These are phyloP conservation scores for Parsonsia alboflavescens DNA, from an alignment of 257 asterid genomes.

Conservation along the genomic window DNA sequence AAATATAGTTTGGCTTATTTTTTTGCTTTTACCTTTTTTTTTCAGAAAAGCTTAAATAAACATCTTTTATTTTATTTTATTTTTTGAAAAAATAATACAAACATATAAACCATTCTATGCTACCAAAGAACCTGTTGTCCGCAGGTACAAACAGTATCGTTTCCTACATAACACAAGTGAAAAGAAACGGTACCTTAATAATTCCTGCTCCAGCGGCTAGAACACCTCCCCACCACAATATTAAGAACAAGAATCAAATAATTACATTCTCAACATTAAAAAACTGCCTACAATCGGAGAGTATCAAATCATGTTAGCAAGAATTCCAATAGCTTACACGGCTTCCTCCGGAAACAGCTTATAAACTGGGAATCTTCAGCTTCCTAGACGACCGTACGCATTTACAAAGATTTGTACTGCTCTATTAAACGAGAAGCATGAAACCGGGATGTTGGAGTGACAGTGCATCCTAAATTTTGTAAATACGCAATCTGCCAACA, in stretches of 20 bases:
- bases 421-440: conserved; percentile 92
- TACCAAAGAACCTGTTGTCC: not conserved
- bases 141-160: not conserved
- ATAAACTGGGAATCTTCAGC: not conserved
- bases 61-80: too few relatives aligned
- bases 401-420: conserved; percentile 62
- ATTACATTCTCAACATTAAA: not conserved
- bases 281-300: not conserved
- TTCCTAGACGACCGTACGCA: not conserved
- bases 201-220: not conserved
- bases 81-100: too few relatives aligned
- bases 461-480: conserved; percentile 85
- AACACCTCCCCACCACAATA: not conserved
- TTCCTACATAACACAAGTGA: not conserved
- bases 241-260: not conserved
- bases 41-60: too few relatives aligned
- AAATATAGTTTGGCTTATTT: too few relatives aligned
- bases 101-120: not conserved
- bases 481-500: conserved; percentile 59
- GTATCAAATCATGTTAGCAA: not conserved
- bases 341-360: not conserved
- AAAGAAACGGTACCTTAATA: not conserved
- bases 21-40: too few relatives aligned
- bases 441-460: conserved; percentile 77
- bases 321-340: not conserved